These are phyloP conservation scores for Leccinum rimulosum DNA, from an alignment of 768 basidiomycete species.

Conservation along the genomic window DNA sequence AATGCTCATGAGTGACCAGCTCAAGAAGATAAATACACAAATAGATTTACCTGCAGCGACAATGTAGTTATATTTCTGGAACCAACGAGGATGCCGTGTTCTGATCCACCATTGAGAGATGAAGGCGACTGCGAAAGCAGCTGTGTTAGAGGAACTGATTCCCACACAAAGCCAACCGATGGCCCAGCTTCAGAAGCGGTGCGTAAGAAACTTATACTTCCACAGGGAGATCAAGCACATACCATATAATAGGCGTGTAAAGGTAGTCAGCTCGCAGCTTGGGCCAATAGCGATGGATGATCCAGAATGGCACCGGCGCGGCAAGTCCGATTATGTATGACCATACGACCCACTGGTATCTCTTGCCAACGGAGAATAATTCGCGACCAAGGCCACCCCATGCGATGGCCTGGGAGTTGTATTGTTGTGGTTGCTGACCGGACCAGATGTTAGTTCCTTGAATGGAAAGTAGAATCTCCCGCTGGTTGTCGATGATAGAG, in stretches of 20 bases:
- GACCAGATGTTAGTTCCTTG: conserved; percentile 49
- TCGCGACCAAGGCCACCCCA: conserved; percentile 39
- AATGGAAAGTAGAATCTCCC: conserved; percentile 48
- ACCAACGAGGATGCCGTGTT: conserved; percentile 36
- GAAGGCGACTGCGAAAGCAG: conserved; percentile 24
- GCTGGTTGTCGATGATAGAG: conserved; percentile 50
- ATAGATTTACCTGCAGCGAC: conserved; percentile 40
- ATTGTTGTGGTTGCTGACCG: conserved; percentile 29
- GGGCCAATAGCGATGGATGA: conserved; percentile 36
- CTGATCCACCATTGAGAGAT: conserved; percentile 39
- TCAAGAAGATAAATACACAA: too few species aligned
- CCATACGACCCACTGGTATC: conserved; percentile 42
- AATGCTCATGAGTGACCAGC: not conserved
- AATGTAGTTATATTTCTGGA: conserved; percentile 38
- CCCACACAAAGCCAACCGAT: conserved; percentile 22
- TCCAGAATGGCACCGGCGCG: conserved; percentile 41
- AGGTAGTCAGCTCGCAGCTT: conserved; percentile 24
- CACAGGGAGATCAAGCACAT: conserved; percentile 4
- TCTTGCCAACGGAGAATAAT: conserved; percentile 30
- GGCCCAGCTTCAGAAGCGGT: conserved; percentile 8
- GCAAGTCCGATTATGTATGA: conserved; percentile 32
- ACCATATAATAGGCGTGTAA: conserved; percentile 33
- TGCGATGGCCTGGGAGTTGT: conserved; percentile 34
- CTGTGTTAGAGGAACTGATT: conserved; percentile 25
- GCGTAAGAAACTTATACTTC: not conserved